Evolutionary conservation across 139 green algal species (phyloP).

Genomic region (Tetraselmis chui): DNA sequence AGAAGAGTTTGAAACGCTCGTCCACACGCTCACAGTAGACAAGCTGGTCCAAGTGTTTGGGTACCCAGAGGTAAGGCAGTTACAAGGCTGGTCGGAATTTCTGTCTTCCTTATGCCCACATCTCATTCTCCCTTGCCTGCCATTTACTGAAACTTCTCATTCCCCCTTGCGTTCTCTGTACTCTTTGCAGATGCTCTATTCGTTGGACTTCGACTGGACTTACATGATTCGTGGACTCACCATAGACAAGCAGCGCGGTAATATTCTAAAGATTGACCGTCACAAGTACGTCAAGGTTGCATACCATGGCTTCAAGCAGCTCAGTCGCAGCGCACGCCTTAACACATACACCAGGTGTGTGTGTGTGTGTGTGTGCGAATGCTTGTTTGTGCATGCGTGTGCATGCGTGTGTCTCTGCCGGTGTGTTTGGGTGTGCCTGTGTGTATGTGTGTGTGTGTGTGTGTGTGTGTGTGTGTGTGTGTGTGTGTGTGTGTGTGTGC

Average conservation of each 20-base stretch:
- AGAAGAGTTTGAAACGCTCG: conserved; percentile 90
- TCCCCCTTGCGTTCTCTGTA: not conserved
- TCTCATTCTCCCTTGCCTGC: not conserved
- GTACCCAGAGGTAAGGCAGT: conserved; percentile 58
- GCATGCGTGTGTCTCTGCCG: too few species aligned
- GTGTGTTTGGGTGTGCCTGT: too few species aligned
- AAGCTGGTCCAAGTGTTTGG: conserved; percentile 78
- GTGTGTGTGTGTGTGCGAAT: too few species aligned
- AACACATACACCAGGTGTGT: conserved; percentile 39
- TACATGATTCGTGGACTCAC: conserved; percentile 87
- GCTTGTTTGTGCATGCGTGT: too few species aligned
- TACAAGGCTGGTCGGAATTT: conserved; percentile 25
- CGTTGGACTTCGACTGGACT: conserved; percentile 76
- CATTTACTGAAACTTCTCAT: not conserved
- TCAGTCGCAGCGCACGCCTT: conserved; percentile 59
- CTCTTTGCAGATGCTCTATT: conserved; percentile 26
- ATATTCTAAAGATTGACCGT: conserved; percentile 82
- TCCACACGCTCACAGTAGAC: conserved; percentile 70
- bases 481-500: too few species aligned
- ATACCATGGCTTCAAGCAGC: conserved; percentile 83
- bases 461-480: too few species aligned
- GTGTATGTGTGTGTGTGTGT: too few species aligned
- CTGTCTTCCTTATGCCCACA: too few species aligned
- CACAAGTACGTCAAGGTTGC: conserved; percentile 98
- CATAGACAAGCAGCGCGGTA: conserved; percentile 85